These are phyloP conservation scores for Dactylellina leptospora DNA, from an alignment of 2,329 filamentous ascomycete species.

Conservation along the genomic window DNA sequence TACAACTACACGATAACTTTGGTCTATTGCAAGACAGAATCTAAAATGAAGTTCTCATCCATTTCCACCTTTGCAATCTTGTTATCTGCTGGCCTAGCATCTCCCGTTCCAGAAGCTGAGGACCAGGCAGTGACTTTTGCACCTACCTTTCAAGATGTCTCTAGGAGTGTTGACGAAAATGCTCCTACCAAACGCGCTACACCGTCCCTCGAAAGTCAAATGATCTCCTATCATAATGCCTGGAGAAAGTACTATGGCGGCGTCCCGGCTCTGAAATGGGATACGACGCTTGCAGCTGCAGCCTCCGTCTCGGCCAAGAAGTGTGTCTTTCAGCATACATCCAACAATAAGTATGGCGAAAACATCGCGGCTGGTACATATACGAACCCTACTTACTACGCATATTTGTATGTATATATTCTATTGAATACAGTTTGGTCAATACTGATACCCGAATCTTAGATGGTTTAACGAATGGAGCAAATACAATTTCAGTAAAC, in stretches of 20 bases:
- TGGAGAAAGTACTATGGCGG: slow-evolving; percentile 30
- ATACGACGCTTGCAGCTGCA: slow-evolving; percentile 5
- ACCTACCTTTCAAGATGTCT: no score
- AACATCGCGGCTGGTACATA: slow-evolving; percentile 46
- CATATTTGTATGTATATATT: slow-evolving; percentile 11
- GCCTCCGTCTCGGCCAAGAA: slow-evolving; percentile 18
- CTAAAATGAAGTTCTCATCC: not conserved
- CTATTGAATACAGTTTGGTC: not conserved
- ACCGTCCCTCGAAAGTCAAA: slow-evolving; percentile 3
- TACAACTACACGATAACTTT: no score
- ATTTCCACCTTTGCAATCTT: slow-evolving; percentile 5
- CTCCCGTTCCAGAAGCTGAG: not conserved
- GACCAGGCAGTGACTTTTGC: not conserved
- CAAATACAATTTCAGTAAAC: slow-evolving; percentile 68
- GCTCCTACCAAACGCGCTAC: not conserved
- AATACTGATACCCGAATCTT: not conserved
- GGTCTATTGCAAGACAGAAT: no score
- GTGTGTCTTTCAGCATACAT: slow-evolving; percentile 38
- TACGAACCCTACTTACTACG: slow-evolving; percentile 32
- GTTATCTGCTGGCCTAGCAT: not conserved
- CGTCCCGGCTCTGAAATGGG: slow-evolving; percentile 21
- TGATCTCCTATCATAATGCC: slow-evolving; percentile 39
- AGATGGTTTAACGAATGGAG: slow-evolving; percentile 61
- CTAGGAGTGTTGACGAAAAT: no score
- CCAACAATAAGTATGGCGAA: slow-evolving; percentile 37